Evolutionary conservation across 371 early-diverging fungal species (phyloP).

Genomic region (Modicella reniformis): DNA sequence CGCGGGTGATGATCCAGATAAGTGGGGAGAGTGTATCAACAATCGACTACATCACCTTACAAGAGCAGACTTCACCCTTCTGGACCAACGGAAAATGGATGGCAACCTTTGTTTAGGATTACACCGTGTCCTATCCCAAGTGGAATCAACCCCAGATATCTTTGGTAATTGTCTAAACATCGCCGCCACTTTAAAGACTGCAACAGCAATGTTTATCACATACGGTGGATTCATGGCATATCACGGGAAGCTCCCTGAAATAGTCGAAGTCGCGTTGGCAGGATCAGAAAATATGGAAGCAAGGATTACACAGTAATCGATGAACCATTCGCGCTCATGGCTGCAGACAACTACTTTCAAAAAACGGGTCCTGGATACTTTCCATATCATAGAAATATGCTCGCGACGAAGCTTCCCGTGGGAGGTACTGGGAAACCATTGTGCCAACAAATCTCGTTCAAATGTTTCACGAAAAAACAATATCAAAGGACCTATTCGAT

Average conservation of each 20-base stretch:
- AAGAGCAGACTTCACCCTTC: constrained; percentile 7
- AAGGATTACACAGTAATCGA: constrained; percentile 15
- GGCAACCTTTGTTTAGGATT: constrained; percentile 30
- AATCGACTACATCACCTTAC: constrained; percentile 20
- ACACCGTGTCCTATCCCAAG: constrained; percentile 1
- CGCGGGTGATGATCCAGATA: constrained; percentile 4
- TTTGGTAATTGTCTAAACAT: background rate
- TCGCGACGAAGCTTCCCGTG: background rate
- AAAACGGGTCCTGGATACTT: constrained; percentile 9
- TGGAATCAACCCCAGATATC: background rate
- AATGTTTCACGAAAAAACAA: constrained; percentile 14
- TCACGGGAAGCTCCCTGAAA: constrained; percentile 1
- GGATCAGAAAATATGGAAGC: background rate
- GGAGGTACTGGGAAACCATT: constrained; percentile 6
- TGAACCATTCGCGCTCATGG: constrained; percentile 20
- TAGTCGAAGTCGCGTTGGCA: constrained; percentile 17
- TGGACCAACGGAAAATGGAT: constrained; percentile 7
- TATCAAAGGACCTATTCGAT: constrained; percentile 13
- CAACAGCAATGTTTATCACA: background rate
- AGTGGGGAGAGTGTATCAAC: constrained; percentile 16
- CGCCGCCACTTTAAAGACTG: constrained; percentile 1
- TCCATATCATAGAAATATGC: background rate
- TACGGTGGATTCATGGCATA: background rate
- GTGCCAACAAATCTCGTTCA: constrained; percentile 1
- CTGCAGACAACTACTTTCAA: constrained; percentile 23